Base-by-base conservation (phyloP, 1,139 yeast species). In the Pneumocystis canis region DNA sequence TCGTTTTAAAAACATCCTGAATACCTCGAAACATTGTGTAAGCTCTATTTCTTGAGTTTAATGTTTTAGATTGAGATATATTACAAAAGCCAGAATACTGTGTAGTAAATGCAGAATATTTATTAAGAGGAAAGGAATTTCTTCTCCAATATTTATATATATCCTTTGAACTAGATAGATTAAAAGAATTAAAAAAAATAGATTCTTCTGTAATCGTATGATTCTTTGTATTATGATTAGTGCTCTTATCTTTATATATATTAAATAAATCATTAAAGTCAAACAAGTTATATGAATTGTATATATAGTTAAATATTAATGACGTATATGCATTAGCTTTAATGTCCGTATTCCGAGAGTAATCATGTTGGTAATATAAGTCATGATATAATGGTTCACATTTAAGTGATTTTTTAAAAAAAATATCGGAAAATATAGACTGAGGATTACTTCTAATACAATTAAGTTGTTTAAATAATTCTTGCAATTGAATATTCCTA, bases 321-420 rank as follows among this genome's bases (percentile, higher is more conserved):
- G 89, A 85, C 18, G 84, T 72, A 67, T 80, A 82, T 1, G 84
- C 78, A 2, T 88, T 89, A 3, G 79, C 75, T 35, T 80, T 72
- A 60, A 84, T 70, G 1, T 80, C 83, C 40, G 80, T 75, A 69
- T 78, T 73, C 37, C 81, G 78, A 5, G 72, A 68, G 64, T 75
- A 75, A 67, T 79, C 80, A 58, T 71, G 71, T 61, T 74, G 73
- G 54, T 76, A 71, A 65, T 77, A 79, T 35, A 74, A 69, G n/a
- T 82, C 81, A 31, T 75, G 70, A 18, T 71, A 68, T 11, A 79
- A 75, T 0, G 82, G 79, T 66, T 82, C 84, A n/a, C 74, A 71
- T 1, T 70, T 65, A 58, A 79, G 70, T 20, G 84, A 81, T 66
- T 74, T 67, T 47, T 72, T 72, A 77, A 80, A 74, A 4, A 35